Conservation (phyloP, 306 rosid genomes). For the Glycine soja region DNA sequence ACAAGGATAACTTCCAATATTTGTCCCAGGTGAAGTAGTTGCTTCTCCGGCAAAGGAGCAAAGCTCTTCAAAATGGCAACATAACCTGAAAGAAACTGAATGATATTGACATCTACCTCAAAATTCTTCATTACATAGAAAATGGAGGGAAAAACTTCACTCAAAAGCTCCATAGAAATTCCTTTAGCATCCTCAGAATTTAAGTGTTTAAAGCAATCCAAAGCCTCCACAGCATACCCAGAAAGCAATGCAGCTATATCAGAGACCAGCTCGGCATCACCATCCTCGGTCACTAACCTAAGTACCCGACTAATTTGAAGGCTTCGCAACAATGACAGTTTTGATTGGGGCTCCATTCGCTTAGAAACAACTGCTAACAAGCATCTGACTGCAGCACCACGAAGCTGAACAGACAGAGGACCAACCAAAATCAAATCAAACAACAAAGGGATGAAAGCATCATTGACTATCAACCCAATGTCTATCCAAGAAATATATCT, state of each 20-base stretch:
- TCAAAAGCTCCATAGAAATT: conserved; percentile 64
- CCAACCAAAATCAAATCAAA: conserved; percentile 83
- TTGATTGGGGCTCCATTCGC: conserved; percentile 84
- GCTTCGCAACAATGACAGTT: conserved; percentile 78
- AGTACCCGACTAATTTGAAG: conserved; percentile 75
- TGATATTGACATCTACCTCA: conserved; percentile 79
- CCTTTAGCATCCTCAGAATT: conserved; percentile 79
- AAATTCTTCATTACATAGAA: conserved; percentile 77
- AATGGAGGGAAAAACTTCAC: conserved; percentile 88
- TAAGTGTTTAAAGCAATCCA: conserved; percentile 87
- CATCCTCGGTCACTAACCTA: conserved; percentile 69
- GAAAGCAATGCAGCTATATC: conserved; percentile 74
- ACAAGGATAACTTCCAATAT: conserved; percentile 83
- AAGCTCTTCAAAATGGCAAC: conserved; percentile 78
- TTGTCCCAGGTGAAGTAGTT: conserved; percentile 78
- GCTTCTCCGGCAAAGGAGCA: conserved; percentile 73
- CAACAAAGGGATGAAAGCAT: conserved; percentile 74
- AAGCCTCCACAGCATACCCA: conserved; percentile 82
- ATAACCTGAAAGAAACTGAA: conserved; percentile 86
- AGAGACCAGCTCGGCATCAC: conserved; percentile 72
- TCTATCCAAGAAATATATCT: conserved; percentile 95
- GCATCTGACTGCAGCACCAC: conserved; percentile 83
- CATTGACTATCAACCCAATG: conserved; percentile 85
- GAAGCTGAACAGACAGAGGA: conserved; percentile 72
- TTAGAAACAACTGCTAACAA: conserved; percentile 86